Conservation (phyloP, 2,329 filamentous ascomycete species). For the Xylariomycetidae sp. region DNA sequence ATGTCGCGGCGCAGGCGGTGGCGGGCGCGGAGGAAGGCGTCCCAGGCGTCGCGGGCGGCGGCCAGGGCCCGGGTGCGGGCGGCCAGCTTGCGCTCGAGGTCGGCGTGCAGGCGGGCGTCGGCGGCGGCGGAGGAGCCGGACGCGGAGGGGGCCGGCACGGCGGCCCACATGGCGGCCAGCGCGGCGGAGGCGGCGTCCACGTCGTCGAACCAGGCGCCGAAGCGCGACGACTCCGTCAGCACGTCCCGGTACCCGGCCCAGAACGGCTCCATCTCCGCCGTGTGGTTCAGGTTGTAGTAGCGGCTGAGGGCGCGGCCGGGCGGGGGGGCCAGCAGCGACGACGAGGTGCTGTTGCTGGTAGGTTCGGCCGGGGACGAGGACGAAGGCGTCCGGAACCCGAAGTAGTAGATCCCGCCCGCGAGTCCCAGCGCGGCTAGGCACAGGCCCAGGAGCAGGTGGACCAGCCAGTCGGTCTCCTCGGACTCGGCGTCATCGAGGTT, state of each 20-base stretch:
- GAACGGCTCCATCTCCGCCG: constrained; percentile 3
- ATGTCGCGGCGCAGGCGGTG: constrained; percentile 1
- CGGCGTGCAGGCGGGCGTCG: neutral
- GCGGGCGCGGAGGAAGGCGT: neutral
- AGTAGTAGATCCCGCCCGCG: too few species aligned
- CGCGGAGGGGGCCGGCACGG: neutral
- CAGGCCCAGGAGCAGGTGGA: too few species aligned
- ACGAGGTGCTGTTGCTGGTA: neutral
- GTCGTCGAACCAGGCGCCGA: constrained; percentile 8
- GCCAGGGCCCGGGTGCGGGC: neutral
- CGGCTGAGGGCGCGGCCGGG: neutral
- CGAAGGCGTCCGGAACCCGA: too few species aligned
- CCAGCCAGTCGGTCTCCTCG: too few species aligned
- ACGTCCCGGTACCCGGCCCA: constrained; percentile 5
- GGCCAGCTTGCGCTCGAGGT: neutral
- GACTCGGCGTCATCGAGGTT: too few species aligned
- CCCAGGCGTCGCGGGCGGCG: neutral
- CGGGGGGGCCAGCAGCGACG: neutral
- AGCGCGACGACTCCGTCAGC: constrained; percentile 1
- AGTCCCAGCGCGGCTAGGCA: too few species aligned
- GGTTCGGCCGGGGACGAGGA: too few species aligned
- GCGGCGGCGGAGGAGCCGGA: neutral
- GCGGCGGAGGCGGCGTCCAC: constrained; percentile 3
- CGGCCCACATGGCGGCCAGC: constrained; percentile 4
- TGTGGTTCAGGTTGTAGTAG: constrained; percentile 1